Conservation (phyloP, 768 basidiomycete species). For the Piloderma croceum region DNA sequence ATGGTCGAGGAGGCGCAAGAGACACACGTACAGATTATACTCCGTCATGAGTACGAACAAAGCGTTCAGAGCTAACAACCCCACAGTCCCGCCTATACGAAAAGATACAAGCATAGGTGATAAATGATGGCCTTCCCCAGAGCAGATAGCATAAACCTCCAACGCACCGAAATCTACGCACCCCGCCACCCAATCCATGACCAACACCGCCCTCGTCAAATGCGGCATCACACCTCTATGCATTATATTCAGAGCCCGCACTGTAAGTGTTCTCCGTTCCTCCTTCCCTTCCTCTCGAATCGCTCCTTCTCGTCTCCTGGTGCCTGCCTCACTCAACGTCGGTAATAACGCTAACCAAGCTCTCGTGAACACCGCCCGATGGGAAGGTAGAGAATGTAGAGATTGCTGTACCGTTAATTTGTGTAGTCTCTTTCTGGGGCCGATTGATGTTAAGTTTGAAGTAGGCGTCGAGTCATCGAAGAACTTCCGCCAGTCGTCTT, state of each 20-base stretch:
- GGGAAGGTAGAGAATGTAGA: slow-evolving; percentile 69
- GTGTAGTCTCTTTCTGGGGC: slow-evolving; percentile 44
- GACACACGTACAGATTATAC: slow-evolving; percentile 75
- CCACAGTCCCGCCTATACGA: slow-evolving; percentile 67
- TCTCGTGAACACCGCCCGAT: slow-evolving; percentile 74
- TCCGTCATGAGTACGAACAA: slow-evolving; percentile 87
- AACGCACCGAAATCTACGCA: slow-evolving; percentile 75
- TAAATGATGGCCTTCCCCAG: not conserved
- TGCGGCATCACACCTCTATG: slow-evolving; percentile 82
- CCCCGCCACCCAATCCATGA: slow-evolving; percentile 90
- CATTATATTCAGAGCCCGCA: slow-evolving; percentile 67
- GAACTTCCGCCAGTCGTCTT: slow-evolving; percentile 77
- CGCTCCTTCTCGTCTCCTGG: too few species aligned
- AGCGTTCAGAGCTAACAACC: slow-evolving; percentile 85
- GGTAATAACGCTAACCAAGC: slow-evolving; percentile 76
- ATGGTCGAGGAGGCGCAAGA: slow-evolving; percentile 6
- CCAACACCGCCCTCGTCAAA: slow-evolving; percentile 65
- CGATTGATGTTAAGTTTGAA: slow-evolving; percentile 26
- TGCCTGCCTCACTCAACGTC: slow-evolving; percentile 38
- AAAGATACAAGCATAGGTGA: slow-evolving; percentile 1
- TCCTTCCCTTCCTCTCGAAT: too few species aligned
- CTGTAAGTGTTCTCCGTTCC: slow-evolving; percentile 38
- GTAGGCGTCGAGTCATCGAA: slow-evolving; percentile 52
- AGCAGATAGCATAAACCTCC: not conserved
- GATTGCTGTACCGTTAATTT: slow-evolving; percentile 71